phyloP scores from a whole-genome alignment of 2,329 filamentous ascomycete species.

The Kalmusia sp. region DNA sequence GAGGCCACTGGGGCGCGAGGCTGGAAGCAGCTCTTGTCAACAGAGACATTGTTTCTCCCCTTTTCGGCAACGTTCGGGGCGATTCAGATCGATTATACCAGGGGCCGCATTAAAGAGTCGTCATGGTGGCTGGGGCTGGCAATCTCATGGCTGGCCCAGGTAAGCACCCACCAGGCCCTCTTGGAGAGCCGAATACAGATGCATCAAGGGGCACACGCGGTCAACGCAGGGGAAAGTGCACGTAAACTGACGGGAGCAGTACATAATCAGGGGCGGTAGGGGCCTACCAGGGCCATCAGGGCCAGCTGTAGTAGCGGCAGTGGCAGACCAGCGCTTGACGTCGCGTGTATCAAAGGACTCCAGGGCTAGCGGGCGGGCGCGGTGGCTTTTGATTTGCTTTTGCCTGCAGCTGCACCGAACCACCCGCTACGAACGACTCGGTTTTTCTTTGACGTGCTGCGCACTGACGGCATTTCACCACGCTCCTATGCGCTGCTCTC shows the following conservation, averaged over 20 bases:
- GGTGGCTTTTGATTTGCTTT: not conserved
- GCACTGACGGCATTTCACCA: conserved; percentile 1
- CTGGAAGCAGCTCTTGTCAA: conserved; percentile 12
- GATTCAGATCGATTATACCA: conserved; percentile 24
- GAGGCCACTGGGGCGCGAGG: not conserved
- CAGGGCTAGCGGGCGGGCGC: not conserved
- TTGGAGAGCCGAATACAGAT: not conserved
- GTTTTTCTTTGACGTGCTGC: conserved; percentile 6
- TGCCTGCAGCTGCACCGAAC: not conserved
- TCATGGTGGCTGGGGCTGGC: conserved; percentile 30
- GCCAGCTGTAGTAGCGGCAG: too few relatives aligned
- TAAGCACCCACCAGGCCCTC: conserved; percentile 24
- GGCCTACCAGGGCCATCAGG: not conserved
- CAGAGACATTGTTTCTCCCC: conserved; percentile 25
- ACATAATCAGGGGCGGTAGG: conserved; percentile 1
- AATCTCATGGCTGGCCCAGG: conserved; percentile 16
- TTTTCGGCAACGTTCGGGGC: conserved; percentile 19
- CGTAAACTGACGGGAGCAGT: not conserved
- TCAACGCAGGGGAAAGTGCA: not conserved
- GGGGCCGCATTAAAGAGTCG: conserved; percentile 29
- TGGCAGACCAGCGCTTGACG: conserved; percentile 1
- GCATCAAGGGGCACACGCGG: not conserved
- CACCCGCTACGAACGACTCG: not conserved
- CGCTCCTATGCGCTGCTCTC: not conserved
- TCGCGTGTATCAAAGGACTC: not conserved